phyloP scores from a whole-genome alignment of 306 rosid species.

The Macrotyloma uniflorum region DNA sequence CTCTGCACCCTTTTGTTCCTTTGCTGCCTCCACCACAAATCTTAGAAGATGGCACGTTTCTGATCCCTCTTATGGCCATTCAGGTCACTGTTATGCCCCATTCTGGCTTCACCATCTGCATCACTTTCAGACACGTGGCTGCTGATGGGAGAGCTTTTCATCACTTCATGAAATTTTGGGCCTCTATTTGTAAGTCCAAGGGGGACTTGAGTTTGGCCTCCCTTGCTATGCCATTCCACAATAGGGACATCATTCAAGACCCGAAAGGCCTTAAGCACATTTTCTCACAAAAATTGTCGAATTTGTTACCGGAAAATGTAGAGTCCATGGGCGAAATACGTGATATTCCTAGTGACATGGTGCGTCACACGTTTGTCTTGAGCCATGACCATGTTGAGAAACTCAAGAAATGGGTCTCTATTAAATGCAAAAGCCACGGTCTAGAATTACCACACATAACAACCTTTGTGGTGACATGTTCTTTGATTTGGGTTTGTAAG shows the following conservation, averaged over 20 bases:
- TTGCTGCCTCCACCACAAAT: not conserved
- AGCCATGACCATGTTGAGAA: constrained; percentile 29
- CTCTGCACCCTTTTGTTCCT: constrained; percentile 12
- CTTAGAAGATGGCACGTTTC: constrained; percentile 17
- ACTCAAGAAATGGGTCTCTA: constrained; percentile 18
- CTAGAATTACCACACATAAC: constrained; percentile 1
- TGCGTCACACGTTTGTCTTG: not conserved
- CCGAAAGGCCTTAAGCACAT: not conserved
- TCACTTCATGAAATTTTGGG: constrained; percentile 40
- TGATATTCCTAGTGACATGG: not conserved
- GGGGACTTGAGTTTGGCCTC: not conserved
- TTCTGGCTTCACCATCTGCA: constrained; percentile 20
- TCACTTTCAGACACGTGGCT: constrained; percentile 23
- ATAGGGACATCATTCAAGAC: constrained; percentile 18
- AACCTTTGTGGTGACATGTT: constrained; percentile 34
- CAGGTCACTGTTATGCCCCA: constrained; percentile 31
- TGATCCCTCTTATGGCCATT: constrained; percentile 29
- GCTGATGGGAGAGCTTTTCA: constrained; percentile 35
- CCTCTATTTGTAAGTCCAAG: constrained; percentile 12
- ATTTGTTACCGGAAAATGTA: not conserved
- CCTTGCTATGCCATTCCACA: constrained; percentile 27
- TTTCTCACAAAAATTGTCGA: not conserved
- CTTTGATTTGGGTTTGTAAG: constrained; percentile 38
- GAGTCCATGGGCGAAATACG: not conserved
- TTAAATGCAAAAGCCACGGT: not conserved